Evolutionary conservation across 1,284 basidiomycete species (phyloP).

Genomic region (Fistulinella cinereoalba): DNA sequence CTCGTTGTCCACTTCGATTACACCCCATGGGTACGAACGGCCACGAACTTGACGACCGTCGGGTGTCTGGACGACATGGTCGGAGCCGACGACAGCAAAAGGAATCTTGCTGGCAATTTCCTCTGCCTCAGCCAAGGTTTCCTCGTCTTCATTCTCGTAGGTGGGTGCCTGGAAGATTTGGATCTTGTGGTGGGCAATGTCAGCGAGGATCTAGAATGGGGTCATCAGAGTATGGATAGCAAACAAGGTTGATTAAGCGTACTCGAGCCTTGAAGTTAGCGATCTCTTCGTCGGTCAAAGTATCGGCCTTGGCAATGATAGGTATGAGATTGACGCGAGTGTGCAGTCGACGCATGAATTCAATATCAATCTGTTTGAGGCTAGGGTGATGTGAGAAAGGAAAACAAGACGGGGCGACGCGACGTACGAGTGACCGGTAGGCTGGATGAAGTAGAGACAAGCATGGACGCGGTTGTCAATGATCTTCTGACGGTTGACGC

Average conservation of each 20-base stretch:
- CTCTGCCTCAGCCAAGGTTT: conserved; percentile 92
- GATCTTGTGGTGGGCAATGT: conserved; percentile 91
- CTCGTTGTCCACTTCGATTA: conserved; percentile 97
- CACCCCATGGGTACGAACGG: conserved; percentile 94
- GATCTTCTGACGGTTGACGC: conserved; percentile 88
- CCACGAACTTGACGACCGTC: conserved; percentile 91
- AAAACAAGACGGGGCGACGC: neutral
- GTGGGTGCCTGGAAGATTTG: conserved; percentile 94
- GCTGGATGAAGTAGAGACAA: conserved; percentile 97
- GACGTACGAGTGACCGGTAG: conserved; percentile 92
- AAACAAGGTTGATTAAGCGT: conserved; percentile 23
- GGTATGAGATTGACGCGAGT: conserved; percentile 97
- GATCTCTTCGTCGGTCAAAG: conserved; percentile 94
- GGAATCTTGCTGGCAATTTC: conserved; percentile 97
- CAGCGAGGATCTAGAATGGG: conserved; percentile 72
- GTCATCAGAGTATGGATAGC: neutral
- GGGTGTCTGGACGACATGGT: conserved; percentile 73
- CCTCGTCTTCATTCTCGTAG: conserved; percentile 96
- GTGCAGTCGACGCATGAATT: conserved; percentile 95
- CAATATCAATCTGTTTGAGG: conserved; percentile 93
- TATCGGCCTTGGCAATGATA: conserved; percentile 95
- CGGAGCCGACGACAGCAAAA: conserved; percentile 94
- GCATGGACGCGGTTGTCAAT: conserved; percentile 89
- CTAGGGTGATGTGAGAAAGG: conserved; percentile 41
- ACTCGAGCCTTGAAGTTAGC: conserved; percentile 89